These are phyloP conservation scores for Acer yangbiense DNA, from an alignment of 345 rosid genomes.

Conservation along the genomic window DNA sequence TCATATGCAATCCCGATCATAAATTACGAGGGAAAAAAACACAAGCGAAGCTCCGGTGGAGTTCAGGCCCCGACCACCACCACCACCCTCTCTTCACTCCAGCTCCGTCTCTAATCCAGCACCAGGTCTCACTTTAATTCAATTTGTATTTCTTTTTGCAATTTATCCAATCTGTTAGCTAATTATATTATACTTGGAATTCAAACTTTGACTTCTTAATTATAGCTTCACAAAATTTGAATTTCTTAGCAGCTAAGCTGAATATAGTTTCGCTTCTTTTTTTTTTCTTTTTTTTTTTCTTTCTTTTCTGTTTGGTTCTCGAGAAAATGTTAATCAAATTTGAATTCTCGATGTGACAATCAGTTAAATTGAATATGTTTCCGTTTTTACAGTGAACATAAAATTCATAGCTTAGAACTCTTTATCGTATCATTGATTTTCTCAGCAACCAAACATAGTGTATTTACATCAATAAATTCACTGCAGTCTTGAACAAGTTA, in stretches of 20 bases:
- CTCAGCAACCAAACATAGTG: background rate
- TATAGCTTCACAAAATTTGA: background rate
- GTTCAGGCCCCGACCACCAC: slow-evolving; percentile 48
- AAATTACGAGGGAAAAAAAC: background rate
- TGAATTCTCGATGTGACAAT: slow-evolving; percentile 4
- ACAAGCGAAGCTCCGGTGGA: slow-evolving; percentile 37
- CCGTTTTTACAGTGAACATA: background rate
- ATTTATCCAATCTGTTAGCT: background rate
- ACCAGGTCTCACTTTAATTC: slow-evolving; percentile 35
- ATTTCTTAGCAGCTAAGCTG: background rate
- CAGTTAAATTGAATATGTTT: background rate
- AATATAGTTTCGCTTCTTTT: background rate
- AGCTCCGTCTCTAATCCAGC: slow-evolving; percentile 29
- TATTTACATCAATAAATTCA: background rate
- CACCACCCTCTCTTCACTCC: slow-evolving; percentile 58
- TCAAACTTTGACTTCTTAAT: background rate
- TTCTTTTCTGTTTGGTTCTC: background rate
- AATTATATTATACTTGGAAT: background rate
- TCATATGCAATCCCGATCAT: background rate
- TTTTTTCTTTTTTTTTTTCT: no score
- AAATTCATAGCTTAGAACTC: background rate
- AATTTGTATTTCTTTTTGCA: background rate
- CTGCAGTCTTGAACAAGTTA: background rate
- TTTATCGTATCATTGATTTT: background rate
- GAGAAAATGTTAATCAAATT: slow-evolving; percentile 3